Base-by-base conservation (phyloP, 129 eudicot genomes). In the Centrapalus pauciflorus region DNA sequence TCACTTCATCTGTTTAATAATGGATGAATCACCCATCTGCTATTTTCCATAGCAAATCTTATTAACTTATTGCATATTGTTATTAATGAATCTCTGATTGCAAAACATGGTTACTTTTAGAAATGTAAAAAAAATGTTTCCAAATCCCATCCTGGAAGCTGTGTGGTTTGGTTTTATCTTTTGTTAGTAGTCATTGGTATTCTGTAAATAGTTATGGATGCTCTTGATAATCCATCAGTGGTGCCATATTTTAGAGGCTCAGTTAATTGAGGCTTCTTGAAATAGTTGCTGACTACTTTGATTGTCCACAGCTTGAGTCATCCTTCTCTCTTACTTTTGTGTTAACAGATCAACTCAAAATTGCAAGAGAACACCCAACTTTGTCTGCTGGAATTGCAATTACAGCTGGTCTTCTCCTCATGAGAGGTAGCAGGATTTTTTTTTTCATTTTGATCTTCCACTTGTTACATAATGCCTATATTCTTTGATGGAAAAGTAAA, bases 371-470 rank as follows among this genome's bases (percentile, higher is more conserved):
- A 68, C 85, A 91, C 71, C 74, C 96, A 26, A 61, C 79, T 33
- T 40, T 79, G 61, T 72, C 88, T 5, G 95, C 78, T 71, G 95
- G 95, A 71, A 73, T 83, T 66, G 84, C 79, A 81, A 68, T 85
- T 68, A 59, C 87, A 40, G 77, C 84, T 59, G 78, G 61, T 57
- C 85, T 89, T 41, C 83, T 89, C 21, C 84, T 89, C 57, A 46
- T 85, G 78, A 78, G 90, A 76, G 96, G 96, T 86, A 76, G 54
- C 65, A 32, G 58, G 35, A 21, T 50, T 17, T 2, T n/a, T 2
- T n/a, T 33, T 61, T 5, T 13, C 11, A 2, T 4, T 23, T 20
- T 40, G 8, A 59, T 54, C 40, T 51, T 67, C 26, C 34, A 61
- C 40, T 64, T 58, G 33, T 37, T 74, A 63, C 35, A 12, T 57